Evolutionary conservation across 2,329 filamentous ascomycete species (phyloP), one percentile per base, ranked within the genome.

Genomic region (Bretziella fagacearum): DNA sequence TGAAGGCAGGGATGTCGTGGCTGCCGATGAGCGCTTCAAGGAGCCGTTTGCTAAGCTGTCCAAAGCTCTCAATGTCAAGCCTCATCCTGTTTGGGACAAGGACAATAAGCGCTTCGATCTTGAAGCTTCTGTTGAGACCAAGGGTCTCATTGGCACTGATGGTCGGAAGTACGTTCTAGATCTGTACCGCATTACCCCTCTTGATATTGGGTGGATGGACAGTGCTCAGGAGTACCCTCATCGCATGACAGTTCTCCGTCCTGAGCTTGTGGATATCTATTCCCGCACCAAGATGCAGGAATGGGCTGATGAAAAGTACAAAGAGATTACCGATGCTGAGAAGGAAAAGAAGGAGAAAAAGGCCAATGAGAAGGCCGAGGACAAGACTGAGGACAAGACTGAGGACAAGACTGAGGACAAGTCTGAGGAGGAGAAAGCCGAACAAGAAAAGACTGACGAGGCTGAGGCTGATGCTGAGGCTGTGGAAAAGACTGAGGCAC

Each of bases 11-110:
- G 91, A 98, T 54, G 75, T 93, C 22, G 84, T 98, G 44, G 87
- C 91, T 1, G 82, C 84, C 10, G 85, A 96, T 58, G 80, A 93
- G 59, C 77, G 79, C 17, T 98, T 98, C 56, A 77, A 77, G 1
- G 68, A 81, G 23, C 73, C 84, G 7, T 98, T 98, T 57, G 78
- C 84, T 59, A 86, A 93, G 66, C 73, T 98, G 26, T 95, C 89
- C 36, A 86, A 89, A 64, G 77, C 85, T 2, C 73, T 96, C 57
- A 83, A 81, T 55, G 83, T 95, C 50, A 96, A 96, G 73, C 82
- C 82, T 65, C 91, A 98, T 61, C 71, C 86, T 37, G 93, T 98
- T 3, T 98, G 91, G 91, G 91, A 98, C 63, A 96, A 96, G 70
- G 84, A 94, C 56, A 77, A 79, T 54, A 82, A 86, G 63, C 77